phyloP scores from a whole-genome alignment of 2,329 filamentous ascomycete genomes.

The Fusarium pseudonygamai region DNA sequence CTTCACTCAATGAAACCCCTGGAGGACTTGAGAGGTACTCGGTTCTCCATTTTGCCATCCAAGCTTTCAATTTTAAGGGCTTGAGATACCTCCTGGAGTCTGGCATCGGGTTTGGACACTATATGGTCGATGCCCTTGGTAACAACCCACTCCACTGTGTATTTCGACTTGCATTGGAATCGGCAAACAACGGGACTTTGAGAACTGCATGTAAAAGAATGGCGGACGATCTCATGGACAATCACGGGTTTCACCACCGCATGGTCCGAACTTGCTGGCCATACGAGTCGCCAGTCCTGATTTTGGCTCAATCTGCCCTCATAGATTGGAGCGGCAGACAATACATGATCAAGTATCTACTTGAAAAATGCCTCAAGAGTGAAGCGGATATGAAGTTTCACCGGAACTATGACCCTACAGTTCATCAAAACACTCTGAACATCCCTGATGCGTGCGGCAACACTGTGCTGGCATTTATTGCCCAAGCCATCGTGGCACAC shows the following conservation, averaged over 20 bases:
- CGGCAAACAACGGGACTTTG: not conserved
- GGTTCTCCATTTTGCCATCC: conserved; percentile 4
- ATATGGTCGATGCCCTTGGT: conserved; percentile 1
- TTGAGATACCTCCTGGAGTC: not conserved
- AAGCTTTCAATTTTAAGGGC: not conserved
- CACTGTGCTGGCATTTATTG: not conserved
- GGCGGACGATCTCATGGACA: not conserved
- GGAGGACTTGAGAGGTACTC: not conserved
- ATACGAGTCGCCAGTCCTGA: not conserved
- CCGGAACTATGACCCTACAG: not conserved
- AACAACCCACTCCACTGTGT: conserved; percentile 5
- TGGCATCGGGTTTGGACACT: not conserved
- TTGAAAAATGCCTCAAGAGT: not conserved
- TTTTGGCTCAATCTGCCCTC: not conserved
- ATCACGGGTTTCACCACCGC: not conserved
- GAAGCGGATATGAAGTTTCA: not conserved
- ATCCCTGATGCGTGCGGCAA: not conserved
- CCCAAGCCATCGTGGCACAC: not conserved
- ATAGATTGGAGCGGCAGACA: conserved; percentile 1
- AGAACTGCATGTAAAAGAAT: not conserved
- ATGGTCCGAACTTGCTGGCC: conserved; percentile 7
- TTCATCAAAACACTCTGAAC: not conserved
- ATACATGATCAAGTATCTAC: not conserved
- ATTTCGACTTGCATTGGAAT: not conserved
- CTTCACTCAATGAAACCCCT: not conserved